These are phyloP conservation scores for Parastagonospora nodorum DNA, from an alignment of 2,329 filamentous ascomycete species.

Conservation along the genomic window DNA sequence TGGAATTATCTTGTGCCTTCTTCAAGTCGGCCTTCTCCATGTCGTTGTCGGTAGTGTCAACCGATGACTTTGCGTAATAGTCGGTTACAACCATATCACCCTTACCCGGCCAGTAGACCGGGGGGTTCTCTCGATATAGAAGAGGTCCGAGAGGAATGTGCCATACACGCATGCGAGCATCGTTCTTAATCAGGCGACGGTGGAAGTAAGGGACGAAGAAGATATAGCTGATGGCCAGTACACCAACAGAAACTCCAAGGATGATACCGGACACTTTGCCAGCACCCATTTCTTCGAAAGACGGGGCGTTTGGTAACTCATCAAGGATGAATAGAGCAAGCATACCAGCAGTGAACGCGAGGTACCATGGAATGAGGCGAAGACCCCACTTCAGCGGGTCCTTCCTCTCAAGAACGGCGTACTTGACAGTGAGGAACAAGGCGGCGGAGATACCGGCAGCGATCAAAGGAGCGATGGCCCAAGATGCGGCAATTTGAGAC, in stretches of 20 bases:
- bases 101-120: constrained; percentile 41
- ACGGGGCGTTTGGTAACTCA: constrained; percentile 38
- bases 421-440: constrained; percentile 56
- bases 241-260: constrained; percentile 9
- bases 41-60: neutral
- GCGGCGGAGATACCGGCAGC: constrained; percentile 52
- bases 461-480: constrained; percentile 52
- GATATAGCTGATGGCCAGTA: constrained; percentile 10
- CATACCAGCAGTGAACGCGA: constrained; percentile 53
- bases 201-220: constrained; percentile 20
- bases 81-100: constrained; percentile 37
- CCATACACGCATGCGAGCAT: constrained; percentile 16
- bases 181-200: constrained; percentile 12
- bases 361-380: constrained; percentile 53
- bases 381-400: constrained; percentile 56
- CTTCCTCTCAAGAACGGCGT: constrained; percentile 52
- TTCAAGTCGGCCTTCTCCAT: constrained; percentile 4
- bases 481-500: constrained; percentile 10
- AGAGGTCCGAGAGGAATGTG: constrained; percentile 40
- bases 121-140: constrained; percentile 43
- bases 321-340: constrained; percentile 63
- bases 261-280: constrained; percentile 12
- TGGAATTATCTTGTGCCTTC: neutral
- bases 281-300: constrained; percentile 15
- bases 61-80: constrained; percentile 32